Evolutionary conservation across 352 stramenopile genomes (phyloP).

Genomic region (Phytophthora nicotianae): DNA sequence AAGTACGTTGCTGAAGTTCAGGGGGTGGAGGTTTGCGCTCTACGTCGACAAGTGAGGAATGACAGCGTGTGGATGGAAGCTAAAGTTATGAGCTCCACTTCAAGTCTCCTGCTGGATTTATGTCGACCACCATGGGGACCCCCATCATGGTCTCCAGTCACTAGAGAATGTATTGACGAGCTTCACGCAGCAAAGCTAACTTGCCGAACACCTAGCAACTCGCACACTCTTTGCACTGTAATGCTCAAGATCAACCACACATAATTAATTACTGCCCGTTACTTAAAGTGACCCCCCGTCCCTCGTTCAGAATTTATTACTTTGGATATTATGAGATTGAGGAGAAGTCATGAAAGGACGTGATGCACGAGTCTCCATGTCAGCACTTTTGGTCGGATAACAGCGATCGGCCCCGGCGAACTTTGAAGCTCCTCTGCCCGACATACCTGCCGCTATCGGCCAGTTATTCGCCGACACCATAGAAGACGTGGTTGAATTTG

Average conservation of each 20-base stretch:
- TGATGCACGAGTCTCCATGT: slow-evolving; percentile 2
- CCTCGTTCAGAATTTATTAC: neutral
- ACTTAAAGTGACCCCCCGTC: slow-evolving; percentile 21
- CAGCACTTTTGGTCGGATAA: neutral
- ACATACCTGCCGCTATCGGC: no score
- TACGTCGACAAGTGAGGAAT: slow-evolving; percentile 27
- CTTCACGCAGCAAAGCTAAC: slow-evolving; percentile 23
- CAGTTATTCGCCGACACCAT: slow-evolving; percentile 12
- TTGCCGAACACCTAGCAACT: slow-evolving; percentile 17
- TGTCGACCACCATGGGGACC: slow-evolving; percentile 1
- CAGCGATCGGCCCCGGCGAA: neutral
- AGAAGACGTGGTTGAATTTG: slow-evolving; percentile 19
- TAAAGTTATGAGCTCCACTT: slow-evolving; percentile 9
- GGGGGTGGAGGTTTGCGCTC: slow-evolving; percentile 8
- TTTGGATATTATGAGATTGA: neutral
- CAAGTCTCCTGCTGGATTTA: slow-evolving; percentile 15
- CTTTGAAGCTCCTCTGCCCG: neutral
- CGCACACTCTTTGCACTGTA: slow-evolving; percentile 25
- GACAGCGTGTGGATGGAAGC: neutral
- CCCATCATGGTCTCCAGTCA: neutral
- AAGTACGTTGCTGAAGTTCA: neutral
- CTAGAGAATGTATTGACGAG: slow-evolving; percentile 16
- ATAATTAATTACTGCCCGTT: slow-evolving; percentile 22
- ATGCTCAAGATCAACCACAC: slow-evolving; percentile 25
- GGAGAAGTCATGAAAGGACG: slow-evolving; percentile 17